A percentile compares a stretch with the other conserved stretches of the same genome.
Conservation (phyloP, 2,329 filamentous ascomycete genomes). For the Phialocephala subalpina region DNA sequence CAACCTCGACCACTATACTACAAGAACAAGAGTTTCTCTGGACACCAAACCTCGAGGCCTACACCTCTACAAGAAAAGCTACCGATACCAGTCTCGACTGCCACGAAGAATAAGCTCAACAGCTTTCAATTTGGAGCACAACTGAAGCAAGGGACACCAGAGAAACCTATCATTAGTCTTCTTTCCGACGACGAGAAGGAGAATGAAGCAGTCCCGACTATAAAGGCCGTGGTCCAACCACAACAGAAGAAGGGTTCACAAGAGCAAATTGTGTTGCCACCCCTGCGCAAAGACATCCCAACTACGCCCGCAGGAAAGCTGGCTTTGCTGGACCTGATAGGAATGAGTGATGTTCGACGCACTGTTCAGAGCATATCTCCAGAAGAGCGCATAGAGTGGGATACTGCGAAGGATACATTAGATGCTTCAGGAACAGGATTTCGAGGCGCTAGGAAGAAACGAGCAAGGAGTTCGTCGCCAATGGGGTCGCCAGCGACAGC, state of each 20-base stretch:
- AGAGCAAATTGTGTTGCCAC: constrained; percentile 27
- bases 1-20: constrained; percentile 40
- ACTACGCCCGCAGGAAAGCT: constrained; percentile 61
- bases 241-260: constrained; percentile 14
- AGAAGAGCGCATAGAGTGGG: constrained; percentile 69
- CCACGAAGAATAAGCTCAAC: constrained; percentile 67
- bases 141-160: constrained; percentile 34
- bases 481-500: constrained; percentile 62
- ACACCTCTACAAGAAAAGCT: constrained; percentile 41
- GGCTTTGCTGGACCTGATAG: constrained; percentile 66
- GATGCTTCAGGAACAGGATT: constrained; percentile 52
- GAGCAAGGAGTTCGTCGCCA: constrained; percentile 78
- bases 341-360: constrained; percentile 48
- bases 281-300: constrained; percentile 41
- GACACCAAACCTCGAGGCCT: constrained; percentile 28
- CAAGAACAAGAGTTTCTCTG: constrained; percentile 43
- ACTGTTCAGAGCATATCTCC: constrained; percentile 61
- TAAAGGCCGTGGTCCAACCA: neutral
- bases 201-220: constrained; percentile 26
- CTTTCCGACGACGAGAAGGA: constrained; percentile 40
- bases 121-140: constrained; percentile 59
- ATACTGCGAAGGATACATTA: constrained; percentile 53
- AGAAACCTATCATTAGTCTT: constrained; percentile 33
- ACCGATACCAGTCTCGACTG: constrained; percentile 53
- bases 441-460: constrained; percentile 62